phyloP scores from a whole-genome alignment of 1,284 basidiomycete genomes.

The Tilletia indica region DNA sequence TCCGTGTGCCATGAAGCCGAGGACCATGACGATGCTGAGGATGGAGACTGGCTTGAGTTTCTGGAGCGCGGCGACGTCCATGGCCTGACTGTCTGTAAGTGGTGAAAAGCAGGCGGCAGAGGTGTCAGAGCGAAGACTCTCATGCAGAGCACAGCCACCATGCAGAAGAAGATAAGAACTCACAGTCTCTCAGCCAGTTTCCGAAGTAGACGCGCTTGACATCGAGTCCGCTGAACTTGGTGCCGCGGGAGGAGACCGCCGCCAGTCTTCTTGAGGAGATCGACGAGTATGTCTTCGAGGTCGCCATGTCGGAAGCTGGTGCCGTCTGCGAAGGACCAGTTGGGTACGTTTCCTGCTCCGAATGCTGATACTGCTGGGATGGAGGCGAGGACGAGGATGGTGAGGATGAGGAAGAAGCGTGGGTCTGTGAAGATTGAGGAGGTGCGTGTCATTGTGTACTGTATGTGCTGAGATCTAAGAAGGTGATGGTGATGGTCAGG shows the following conservation, averaged over 20 bases:
- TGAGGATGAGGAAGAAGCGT: slow-evolving; percentile 2
- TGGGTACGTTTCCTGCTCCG: slow-evolving; percentile 49
- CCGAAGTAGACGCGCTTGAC: slow-evolving; percentile 54
- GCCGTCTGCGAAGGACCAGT: slow-evolving; percentile 43
- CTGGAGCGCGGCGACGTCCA: slow-evolving; percentile 65
- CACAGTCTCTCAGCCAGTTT: slow-evolving; percentile 42
- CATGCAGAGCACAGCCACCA: neutral
- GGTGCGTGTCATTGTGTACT: neutral
- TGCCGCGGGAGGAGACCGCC: slow-evolving; percentile 33
- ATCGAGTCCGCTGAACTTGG: slow-evolving; percentile 50
- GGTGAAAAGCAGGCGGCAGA: slow-evolving; percentile 6
- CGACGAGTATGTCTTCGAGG: slow-evolving; percentile 44
- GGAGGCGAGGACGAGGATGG: slow-evolving; percentile 8
- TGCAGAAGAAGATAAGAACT: neutral
- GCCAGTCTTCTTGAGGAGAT: slow-evolving; percentile 43
- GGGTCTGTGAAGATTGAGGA: neutral
- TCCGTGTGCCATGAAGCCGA: slow-evolving; percentile 43
- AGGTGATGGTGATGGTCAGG: neutral
- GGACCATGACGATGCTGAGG: slow-evolving; percentile 76
- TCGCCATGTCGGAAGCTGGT: slow-evolving; percentile 50
- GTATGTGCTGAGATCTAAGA: neutral
- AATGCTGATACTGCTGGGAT: slow-evolving; percentile 26
- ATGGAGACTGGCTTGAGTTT: slow-evolving; percentile 66
- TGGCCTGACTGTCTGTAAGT: slow-evolving; percentile 44
- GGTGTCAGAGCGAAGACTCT: too few relatives aligned